Base-by-base conservation (phyloP, 2,329 filamentous ascomycete species). In the Aspergillus pseudotamarii region DNA sequence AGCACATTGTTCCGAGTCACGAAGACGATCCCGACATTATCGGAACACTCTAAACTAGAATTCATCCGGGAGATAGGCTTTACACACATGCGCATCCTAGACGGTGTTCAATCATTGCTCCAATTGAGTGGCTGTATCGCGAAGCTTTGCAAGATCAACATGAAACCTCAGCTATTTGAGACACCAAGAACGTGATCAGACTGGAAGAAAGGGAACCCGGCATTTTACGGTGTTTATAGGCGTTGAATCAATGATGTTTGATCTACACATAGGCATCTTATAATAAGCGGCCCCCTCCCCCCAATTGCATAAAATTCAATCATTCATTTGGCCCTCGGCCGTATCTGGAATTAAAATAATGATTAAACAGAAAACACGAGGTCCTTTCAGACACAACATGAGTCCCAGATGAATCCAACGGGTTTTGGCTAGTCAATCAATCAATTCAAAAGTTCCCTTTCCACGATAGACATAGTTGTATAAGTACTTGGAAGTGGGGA, bases 51-150 rank as follows among this genome's bases (percentile, higher is more conserved):
- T 19, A 97, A 97, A 82, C 84, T 99, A 65, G 94, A 98, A 76
- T 99, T 98, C 72, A 96, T 98, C 81, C 94, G 93, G 81, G 95
- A 97, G 81, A 99, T 99, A 78, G 95, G 95, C 59, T 98, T 98
- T 79, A 96, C 95, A 2, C 95, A 99, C 76, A 99, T 99, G 95
- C 94, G 96, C 78, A 94, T 99, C 61, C 83, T 99, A n/a, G 95
- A 99, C 76, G 95, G 95, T 34, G 92, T 99, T 28, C 94, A 98
- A 80, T 97, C 94, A 9, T 86, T 97, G 66, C 85, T 99, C 63
- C 95, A 99, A 79, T 84, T 99, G 53, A 96, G 93, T 74, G 95
- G 94, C 12, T 98, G 94, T 75, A 86, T 99, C 26, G 93, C 92
- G 19, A 89, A 94, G 72, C 83, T 99, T 61, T 95, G 93, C 81